A percentile compares a stretch with the other conserved stretches of the same genome.
These are phyloP conservation scores for Annona squamosa DNA, from an alignment of 164 flowering plant species.

Conservation along the genomic window DNA sequence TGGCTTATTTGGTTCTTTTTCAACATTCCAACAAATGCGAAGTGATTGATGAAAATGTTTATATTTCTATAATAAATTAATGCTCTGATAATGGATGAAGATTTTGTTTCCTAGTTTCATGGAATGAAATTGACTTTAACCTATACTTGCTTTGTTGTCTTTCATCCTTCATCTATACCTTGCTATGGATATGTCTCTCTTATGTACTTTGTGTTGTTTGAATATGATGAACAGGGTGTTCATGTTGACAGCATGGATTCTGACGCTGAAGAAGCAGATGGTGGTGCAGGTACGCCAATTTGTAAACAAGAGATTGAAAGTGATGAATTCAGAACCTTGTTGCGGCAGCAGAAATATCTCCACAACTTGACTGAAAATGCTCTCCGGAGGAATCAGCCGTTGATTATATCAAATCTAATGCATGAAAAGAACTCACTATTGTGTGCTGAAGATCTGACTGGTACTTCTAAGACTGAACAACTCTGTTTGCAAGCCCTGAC, in stretches of 20 bases:
- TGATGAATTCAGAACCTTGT: slow-evolving; percentile 43
- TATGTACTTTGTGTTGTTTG: neutral
- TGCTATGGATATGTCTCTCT: neutral
- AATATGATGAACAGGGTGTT: slow-evolving; percentile 54
- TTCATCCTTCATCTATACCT: neutral
- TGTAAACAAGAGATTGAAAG: slow-evolving; percentile 31
- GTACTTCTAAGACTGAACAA: slow-evolving; percentile 49
- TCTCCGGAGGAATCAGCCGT: slow-evolving; percentile 74
- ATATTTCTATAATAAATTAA: too few species aligned
- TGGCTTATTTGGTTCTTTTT: too few species aligned
- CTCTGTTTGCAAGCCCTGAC: slow-evolving; percentile 68
- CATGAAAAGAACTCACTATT: slow-evolving; percentile 53
- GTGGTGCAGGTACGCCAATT: slow-evolving; percentile 31
- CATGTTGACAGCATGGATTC: slow-evolving; percentile 53
- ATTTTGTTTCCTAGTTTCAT: too few species aligned
- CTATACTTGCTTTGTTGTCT: neutral
- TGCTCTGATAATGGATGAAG: too few species aligned
- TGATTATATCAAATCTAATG: slow-evolving; percentile 63
- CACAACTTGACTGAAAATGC: slow-evolving; percentile 66
- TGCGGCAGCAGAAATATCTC: slow-evolving; percentile 59
- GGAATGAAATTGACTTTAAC: neutral
- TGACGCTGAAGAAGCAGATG: slow-evolving; percentile 18
- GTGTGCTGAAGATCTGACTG: slow-evolving; percentile 44
- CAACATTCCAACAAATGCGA: too few species aligned
- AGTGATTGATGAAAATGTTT: too few species aligned